Base-by-base conservation (phyloP, 768 basidiomycete species). In the Melanogaster broomeanus region DNA sequence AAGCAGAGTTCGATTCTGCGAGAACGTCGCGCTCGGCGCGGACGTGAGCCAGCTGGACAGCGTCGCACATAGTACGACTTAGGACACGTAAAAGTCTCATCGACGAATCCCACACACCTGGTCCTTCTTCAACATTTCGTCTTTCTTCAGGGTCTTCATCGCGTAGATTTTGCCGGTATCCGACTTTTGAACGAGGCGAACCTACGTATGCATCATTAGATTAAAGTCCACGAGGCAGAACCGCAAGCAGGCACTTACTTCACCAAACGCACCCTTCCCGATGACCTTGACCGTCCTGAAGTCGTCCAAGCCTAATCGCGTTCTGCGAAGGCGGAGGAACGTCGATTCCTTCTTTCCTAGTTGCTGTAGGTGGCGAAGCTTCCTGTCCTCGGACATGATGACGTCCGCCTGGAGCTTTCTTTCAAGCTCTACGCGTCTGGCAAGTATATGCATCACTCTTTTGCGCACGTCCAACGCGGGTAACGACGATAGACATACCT, bases 151-250 rank as follows among this genome's bases (percentile, higher is more conserved):
- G 21, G 93, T 91, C 74, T 98, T 98, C 96, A 99, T 97, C 16
- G 97, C 97, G 69, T 98, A 99, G 49, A 98, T 97, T 74, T 93
- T 97, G 31, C 94, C 93, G 0, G 95, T 98, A 65, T 99, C 97
- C 15, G 79, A 82, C 72, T 99, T 99, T 67, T 99, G 96, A 27
- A 97, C 95, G 28, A 99, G 78, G 39, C 97, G 83, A 45, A 99
- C 95, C 74, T 83, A 49, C 18, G 27, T 53, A 35, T 24, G 42
- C 19, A 21, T 25, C 44, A 42, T 50, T 13, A 28, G 25, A 2
- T 22, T 43, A 50, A 27, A 34, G 25, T 9, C 40, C 16, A 31
- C 27, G 34, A 46, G 11, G 15, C 43, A 42, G 8, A 13, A 27
- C 42, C 18, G 45, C 22, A 25, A 44, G 21, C 18, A 39, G 43